Base-by-base conservation (phyloP, 2,329 filamentous ascomycete genomes). In the Cucurbitaria berberidis region DNA sequence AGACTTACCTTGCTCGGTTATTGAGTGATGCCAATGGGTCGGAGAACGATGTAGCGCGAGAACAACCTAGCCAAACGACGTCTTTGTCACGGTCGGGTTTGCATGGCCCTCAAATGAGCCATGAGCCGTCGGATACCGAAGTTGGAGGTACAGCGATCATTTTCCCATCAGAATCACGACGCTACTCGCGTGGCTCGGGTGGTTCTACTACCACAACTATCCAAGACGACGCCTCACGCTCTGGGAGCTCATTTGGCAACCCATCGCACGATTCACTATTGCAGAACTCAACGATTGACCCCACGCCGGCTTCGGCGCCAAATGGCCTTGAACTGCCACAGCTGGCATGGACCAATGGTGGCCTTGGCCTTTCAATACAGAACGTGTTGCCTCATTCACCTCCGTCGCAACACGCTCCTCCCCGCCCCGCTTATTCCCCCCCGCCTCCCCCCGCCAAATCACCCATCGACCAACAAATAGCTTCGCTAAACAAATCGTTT, bases 1-100 rank as follows among this genome's bases (percentile, higher is more conserved):
- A 82, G 54, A 76, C 82, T n/a, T 85, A 83, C 64, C 68, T 85
- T 5, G 78, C 82, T 51, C 76, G 82, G 53, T 46, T 77, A n/a
- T 50, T 76, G 26, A 74, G 72, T 51, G 73, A 75, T 53, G 71
- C 69, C 24, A 72, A 63, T 64, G 82, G 54, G 45, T 55, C 57
- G 24, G 54, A 49, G 45, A 47, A 53, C 41, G 48, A 57, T 39
- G 43, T 36, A n/a, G 15, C 53, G 19, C 51, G 54, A 36, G 52
- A 55, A n/a, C 56, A 61, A 41, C 51, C 46, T 27, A 59, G 30
- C 30, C 45, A 45, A 24, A 39, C 38, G 42, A 53, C 42, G 22
- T 53, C 57, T 26, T 48, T 51, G 24, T 48, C 53, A 10, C 52
- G 58, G 16, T 61, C 64, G 44, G 54, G 53, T 13, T 42, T 64